Evolutionary conservation across 2,329 filamentous ascomycete genomes (phyloP).

Genomic region (Botrytis fabae): DNA sequence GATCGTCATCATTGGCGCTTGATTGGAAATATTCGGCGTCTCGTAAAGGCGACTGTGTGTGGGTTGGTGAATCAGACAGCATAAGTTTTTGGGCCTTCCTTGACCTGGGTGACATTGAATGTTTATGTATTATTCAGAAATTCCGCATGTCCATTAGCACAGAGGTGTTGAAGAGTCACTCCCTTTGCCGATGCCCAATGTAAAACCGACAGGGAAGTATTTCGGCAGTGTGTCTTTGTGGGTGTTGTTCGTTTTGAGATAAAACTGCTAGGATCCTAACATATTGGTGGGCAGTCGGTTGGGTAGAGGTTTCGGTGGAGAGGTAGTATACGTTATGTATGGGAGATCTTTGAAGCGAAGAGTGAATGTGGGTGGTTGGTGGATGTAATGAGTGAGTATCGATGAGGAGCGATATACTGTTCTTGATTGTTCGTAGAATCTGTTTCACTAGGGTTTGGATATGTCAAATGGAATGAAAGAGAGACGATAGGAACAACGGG

Average conservation of each 20-base stretch:
- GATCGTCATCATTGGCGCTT: conserved; percentile 14
- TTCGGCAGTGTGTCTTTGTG: conserved; percentile 3
- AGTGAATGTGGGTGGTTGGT: background rate
- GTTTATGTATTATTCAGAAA: conserved; percentile 5
- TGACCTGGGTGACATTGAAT: conserved; percentile 8
- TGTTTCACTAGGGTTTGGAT: background rate
- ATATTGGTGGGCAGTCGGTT: background rate
- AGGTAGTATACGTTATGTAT: background rate
- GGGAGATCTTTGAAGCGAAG: conserved; percentile 15
- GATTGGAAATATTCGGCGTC: background rate
- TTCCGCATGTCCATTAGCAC: conserved; percentile 8
- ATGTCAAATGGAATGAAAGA: background rate
- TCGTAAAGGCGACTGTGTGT: conserved; percentile 7
- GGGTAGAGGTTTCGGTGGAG: conserved; percentile 6
- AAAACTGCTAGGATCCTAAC: conserved; percentile 7
- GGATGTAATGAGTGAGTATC: background rate
- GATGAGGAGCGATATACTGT: background rate
- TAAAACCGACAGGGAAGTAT: background rate
- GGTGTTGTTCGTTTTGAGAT: background rate
- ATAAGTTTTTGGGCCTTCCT: conserved; percentile 23
- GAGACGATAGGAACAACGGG: background rate
- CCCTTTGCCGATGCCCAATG: conserved; percentile 2
- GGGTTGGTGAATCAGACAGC: conserved; percentile 16
- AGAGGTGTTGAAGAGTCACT: background rate
- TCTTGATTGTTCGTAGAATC: background rate